Percentiles rank a stretch among this genome's conserved stretches.
Conservation (phyloP, 2,329 filamentous ascomycete genomes). For the Xylariaceae sp. region DNA sequence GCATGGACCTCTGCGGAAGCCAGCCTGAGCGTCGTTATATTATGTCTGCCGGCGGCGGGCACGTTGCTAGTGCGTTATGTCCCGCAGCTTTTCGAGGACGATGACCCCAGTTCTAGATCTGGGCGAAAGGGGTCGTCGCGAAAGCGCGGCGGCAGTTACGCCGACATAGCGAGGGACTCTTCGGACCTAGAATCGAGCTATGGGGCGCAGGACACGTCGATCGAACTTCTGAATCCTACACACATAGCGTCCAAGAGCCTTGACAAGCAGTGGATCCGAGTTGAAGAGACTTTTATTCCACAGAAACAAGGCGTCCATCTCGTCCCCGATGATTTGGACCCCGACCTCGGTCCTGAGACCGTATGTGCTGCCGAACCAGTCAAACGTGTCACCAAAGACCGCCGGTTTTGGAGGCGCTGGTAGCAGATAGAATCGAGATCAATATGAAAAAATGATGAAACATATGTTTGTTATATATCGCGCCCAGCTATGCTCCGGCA, state of each 20-base stretch:
- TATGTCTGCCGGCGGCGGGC: slow-evolving; percentile 11
- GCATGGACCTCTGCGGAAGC: slow-evolving; percentile 19
- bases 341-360: neutral
- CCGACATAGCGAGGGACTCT: neutral
- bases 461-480: too few relatives aligned
- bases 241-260: neutral
- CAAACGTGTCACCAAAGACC: neutral
- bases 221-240: neutral
- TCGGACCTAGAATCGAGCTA: neutral
- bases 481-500: too few relatives aligned
- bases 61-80: neutral
- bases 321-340: neutral
- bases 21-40: slow-evolving; percentile 8
- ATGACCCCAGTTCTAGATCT: neutral
- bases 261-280: neutral
- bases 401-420: neutral
- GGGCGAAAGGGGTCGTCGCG: neutral
- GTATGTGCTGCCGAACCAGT: neutral
- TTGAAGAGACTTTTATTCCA: neutral
- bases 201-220: neutral
- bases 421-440: neutral
- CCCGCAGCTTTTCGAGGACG: slow-evolving; percentile 1
- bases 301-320: neutral
- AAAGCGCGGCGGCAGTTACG: neutral
- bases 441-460: too few relatives aligned